phyloP scores from a whole-genome alignment of 148 eudicot species.

The Camellia sinensis region DNA sequence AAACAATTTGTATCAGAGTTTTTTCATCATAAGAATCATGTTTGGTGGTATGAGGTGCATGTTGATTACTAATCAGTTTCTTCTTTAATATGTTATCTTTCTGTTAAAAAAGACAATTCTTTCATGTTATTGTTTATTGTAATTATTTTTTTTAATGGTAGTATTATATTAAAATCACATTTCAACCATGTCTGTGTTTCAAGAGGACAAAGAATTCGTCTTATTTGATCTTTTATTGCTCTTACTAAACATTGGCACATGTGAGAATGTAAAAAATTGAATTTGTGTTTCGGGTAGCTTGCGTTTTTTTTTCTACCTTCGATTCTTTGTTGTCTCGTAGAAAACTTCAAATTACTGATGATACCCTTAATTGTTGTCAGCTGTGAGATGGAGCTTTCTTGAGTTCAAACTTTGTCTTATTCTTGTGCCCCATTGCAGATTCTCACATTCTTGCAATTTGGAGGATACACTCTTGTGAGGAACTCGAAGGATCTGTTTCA shows the following conservation, averaged over 20 bases:
- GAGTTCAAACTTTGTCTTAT: not conserved
- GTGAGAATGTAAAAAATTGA: not conserved
- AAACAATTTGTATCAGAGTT: not conserved
- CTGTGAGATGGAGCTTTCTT: no score
- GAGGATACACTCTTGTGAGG: constrained; percentile 96
- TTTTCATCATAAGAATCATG: not conserved
- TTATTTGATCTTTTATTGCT: not conserved
- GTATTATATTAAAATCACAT: no score
- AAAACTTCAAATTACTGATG: no score
- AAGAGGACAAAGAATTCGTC: no score
- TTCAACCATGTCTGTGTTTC: no score
- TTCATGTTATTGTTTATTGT: no score
- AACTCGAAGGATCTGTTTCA: constrained; percentile 90
- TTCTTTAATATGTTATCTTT: no score
- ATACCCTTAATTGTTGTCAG: no score
- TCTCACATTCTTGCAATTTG: constrained; percentile 87
- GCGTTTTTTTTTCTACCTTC: not conserved
- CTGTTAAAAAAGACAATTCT: no score
- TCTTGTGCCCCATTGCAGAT: constrained; percentile 47
- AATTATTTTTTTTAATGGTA: no score
- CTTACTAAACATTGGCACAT: not conserved
- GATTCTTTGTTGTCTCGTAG: not conserved
- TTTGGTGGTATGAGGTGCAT: no score
- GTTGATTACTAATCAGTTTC: no score
- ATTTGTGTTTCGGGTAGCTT: not conserved